Conservation (phyloP, 257 asterid genomes). For the Solanum sitiens region DNA sequence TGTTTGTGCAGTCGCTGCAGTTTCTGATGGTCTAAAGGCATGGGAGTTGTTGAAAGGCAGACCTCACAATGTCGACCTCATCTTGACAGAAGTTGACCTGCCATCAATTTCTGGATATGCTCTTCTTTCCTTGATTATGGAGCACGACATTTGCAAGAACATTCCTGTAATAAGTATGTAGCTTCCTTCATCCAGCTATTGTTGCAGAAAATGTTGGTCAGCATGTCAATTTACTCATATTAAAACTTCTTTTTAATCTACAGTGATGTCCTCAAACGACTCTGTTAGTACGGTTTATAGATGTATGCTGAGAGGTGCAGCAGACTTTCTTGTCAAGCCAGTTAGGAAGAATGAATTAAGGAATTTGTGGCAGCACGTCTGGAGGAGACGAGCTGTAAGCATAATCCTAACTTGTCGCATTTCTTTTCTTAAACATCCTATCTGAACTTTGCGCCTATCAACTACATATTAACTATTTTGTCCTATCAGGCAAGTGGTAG, state of each 20-base stretch:
- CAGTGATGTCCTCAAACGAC: slow-evolving; percentile 96
- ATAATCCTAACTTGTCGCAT: not conserved
- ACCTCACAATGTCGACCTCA: slow-evolving; percentile 63
- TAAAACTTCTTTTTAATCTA: not conserved
- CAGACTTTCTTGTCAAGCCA: slow-evolving; percentile 95
- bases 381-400: slow-evolving; percentile 96
- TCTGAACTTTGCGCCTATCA: not conserved
- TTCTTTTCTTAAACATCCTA: not conserved
- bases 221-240: not conserved
- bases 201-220: not conserved
- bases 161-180: slow-evolving; percentile 90
- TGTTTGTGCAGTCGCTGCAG: slow-evolving; percentile 66
- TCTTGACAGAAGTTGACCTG: slow-evolving; percentile 84
- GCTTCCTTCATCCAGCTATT: not conserved
- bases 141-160: slow-evolving; percentile 81
- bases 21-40: slow-evolving; percentile 87
- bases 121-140: slow-evolving; percentile 84
- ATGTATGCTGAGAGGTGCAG: slow-evolving; percentile 95
- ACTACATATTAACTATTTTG: not conserved
- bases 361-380: slow-evolving; percentile 97
- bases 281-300: slow-evolving; percentile 84
- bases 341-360: slow-evolving; percentile 81
- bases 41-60: slow-evolving; percentile 79
- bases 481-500: slow-evolving; percentile 41
- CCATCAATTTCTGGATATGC: slow-evolving; percentile 98